Evolutionary conservation across 192 early-diverging fungal species (phyloP), one percentile per base, ranked within the genome.

Genomic region (Coemansia sp.): DNA sequence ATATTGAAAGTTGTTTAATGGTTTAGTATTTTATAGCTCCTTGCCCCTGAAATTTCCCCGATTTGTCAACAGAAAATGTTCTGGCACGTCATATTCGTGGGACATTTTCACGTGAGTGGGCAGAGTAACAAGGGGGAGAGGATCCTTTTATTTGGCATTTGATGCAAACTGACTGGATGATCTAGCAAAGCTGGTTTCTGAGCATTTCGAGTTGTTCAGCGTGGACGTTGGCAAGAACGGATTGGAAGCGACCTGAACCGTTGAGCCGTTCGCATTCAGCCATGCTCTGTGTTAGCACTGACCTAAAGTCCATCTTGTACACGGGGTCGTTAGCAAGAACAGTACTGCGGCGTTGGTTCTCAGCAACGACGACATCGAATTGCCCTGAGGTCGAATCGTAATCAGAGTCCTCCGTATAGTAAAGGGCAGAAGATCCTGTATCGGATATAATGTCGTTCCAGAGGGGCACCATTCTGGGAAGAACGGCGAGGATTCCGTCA

Each of bases 371-470:
- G 9, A 7, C 16, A 28, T 29, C 51, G 35, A 52, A 43, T n/a
- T n/a, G n/a, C 9, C 40, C 40, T 4, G 15, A 5, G 1, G 40
- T 43, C 15, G 55, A 34, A 25, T 68, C 70, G 34, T 68, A 61
- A 40, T 74, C 77, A 4, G 56, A 59, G n/a, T 64, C 74, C 2
- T 49, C 15, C 6, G 9, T 26, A 58, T 64, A 65, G 42, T 71
- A 64, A 6, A 71, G 64, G 15, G 67, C 52, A 2, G 77, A 80
- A 20, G 61, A 56, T n/a, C 71, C 77, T 0, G 72, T 80, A 34
- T 71, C 64, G 1, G 72, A 71, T 29, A 80, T 71, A 5, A 80
- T 64, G 4, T 71, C 77, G 63, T 70, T 80, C 77, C 77, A 80
- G 16, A 80, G 53, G 1, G 77, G 77, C n/a, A 80, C 72, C 72